A percentile compares a stretch with the other conserved stretches of the same genome.
These are phyloP conservation scores for Jamesozyma jinghongensis DNA, from an alignment of 805 yeast genomes.

Conservation along the genomic window DNA sequence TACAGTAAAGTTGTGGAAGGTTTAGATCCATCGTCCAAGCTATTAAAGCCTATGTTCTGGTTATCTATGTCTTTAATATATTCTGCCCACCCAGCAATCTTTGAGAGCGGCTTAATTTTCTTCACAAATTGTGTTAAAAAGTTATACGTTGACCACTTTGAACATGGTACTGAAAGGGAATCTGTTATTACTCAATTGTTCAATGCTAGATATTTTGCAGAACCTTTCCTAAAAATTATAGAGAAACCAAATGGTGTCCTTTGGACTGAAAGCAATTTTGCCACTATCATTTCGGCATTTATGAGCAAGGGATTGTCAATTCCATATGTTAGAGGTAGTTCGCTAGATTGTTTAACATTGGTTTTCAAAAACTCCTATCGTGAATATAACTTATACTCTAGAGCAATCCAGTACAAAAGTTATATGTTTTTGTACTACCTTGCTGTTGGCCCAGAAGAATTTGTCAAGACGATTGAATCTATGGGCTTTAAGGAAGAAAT, in stretches of 20 bases:
- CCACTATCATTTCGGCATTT: slow-evolving; percentile 39
- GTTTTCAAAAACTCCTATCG: slow-evolving; percentile 37
- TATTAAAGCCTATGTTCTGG: slow-evolving; percentile 33
- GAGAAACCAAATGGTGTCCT: slow-evolving; percentile 36
- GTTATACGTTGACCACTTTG: slow-evolving; percentile 29
- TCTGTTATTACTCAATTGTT: slow-evolving; percentile 8
- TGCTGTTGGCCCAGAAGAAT: slow-evolving; percentile 32
- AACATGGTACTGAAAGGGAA: slow-evolving; percentile 7
- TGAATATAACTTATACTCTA: slow-evolving; percentile 23
- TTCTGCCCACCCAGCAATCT: slow-evolving; percentile 30
- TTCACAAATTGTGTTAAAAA: slow-evolving; percentile 30
- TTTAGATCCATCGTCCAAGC: slow-evolving; percentile 25
- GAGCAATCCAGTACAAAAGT: slow-evolving; percentile 15
- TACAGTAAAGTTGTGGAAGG: slow-evolving; percentile 35
- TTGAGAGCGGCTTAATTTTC: slow-evolving; percentile 35
- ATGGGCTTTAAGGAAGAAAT: slow-evolving; percentile 32
- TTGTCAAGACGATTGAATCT: slow-evolving; percentile 26
- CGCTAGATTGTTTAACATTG: slow-evolving; percentile 37
- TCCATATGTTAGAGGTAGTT: slow-evolving; percentile 45
- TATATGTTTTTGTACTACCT: slow-evolving; percentile 32
- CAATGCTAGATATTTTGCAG: slow-evolving; percentile 34
- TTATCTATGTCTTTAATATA: slow-evolving; percentile 27
- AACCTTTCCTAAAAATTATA: slow-evolving; percentile 30
- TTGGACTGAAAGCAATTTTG: slow-evolving; percentile 40
- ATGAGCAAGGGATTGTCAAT: slow-evolving; percentile 50